Conservation (phyloP, 2,329 filamentous ascomycete species). For the Ploettnerulaceae sp. region DNA sequence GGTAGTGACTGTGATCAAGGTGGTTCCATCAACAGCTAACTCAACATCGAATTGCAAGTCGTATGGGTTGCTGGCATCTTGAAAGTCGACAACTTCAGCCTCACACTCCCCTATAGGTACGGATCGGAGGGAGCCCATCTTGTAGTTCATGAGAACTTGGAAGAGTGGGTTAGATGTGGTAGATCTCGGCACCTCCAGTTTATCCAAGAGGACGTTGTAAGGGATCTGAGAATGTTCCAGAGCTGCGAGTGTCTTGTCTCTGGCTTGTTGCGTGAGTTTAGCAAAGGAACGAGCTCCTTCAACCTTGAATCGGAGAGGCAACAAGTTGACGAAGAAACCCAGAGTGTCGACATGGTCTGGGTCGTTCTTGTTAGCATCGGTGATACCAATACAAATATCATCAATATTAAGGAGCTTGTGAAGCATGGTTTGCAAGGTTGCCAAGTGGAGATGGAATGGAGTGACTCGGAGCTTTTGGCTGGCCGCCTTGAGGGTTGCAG, state of each 20-base stretch:
- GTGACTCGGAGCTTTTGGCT: conserved; percentile 32
- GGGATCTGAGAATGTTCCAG: conserved; percentile 21
- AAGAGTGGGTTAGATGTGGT: conserved; percentile 21
- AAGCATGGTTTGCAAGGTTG: conserved; percentile 32
- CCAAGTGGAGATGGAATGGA: conserved; percentile 44
- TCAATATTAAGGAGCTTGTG: conserved; percentile 15
- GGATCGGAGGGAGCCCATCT: conserved; percentile 13
- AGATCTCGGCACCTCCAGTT: conserved; percentile 21
- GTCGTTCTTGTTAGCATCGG: conserved; percentile 35
- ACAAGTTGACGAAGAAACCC: conserved; percentile 19
- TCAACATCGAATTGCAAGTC: conserved; percentile 15
- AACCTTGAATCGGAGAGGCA: conserved; percentile 20
- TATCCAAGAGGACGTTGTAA: conserved; percentile 22
- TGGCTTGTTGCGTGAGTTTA: conserved; percentile 29
- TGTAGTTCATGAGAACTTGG: conserved; percentile 26
- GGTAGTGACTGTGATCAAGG: conserved; percentile 13
- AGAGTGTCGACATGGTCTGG: conserved; percentile 26
- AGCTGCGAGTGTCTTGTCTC: conserved; percentile 21
- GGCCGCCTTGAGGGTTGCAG: conserved; percentile 7
- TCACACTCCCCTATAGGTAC: conserved; percentile 12
- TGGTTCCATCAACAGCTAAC: conserved; percentile 13
- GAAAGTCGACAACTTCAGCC: conserved; percentile 10
- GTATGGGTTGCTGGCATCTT: conserved; percentile 15
- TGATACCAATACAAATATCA: conserved; percentile 40
- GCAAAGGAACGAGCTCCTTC: conserved; percentile 30